Evolutionary conservation across 2,329 filamentous ascomycete species (phyloP).

Genomic region (Xylaria polymorpha): DNA sequence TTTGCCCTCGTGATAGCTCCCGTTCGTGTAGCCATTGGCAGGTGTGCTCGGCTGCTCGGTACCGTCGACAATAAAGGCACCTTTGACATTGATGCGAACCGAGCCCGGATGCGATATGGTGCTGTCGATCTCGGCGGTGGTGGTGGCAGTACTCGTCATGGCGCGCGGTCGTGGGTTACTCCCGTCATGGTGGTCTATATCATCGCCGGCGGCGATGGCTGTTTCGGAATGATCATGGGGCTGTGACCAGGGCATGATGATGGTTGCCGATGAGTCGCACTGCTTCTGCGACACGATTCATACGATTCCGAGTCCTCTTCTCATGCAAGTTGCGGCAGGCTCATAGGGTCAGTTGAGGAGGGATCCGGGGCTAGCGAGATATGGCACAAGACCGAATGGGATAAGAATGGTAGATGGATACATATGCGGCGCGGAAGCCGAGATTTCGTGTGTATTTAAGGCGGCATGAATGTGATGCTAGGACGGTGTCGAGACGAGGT

Average conservation of each 20-base stretch:
- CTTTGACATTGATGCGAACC: conserved; percentile 95
- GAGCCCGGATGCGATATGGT: conserved; percentile 72
- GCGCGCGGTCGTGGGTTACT: conserved; percentile 51
- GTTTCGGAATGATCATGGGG: conserved; percentile 37
- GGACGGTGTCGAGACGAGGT: neutral
- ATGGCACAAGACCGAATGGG: neutral
- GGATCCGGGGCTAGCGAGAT: conserved; percentile 1
- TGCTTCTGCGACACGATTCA: neutral
- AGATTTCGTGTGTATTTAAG: conserved; percentile 23
- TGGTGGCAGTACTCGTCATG: conserved; percentile 63
- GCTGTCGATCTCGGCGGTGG: conserved; percentile 68
- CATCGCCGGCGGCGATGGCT: conserved; percentile 36
- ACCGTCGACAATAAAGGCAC: conserved; percentile 92
- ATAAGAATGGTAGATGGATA: conserved; percentile 3
- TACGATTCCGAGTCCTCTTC: neutral
- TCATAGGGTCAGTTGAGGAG: conserved; percentile 1
- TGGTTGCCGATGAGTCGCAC: conserved; percentile 8
- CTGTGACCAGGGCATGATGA: conserved; percentile 28
- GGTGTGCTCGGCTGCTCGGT: conserved; percentile 71
- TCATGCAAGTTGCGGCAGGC: conserved; percentile 1
- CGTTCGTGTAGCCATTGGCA: conserved; percentile 50
- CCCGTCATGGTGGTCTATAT: conserved; percentile 30
- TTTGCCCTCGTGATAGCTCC: conserved; percentile 75
- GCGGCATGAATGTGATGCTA: conserved; percentile 37
- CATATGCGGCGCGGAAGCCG: conserved; percentile 37